Base-by-base conservation (phyloP, 257 asterid genomes). In the Solanum ossicruentum region DNA sequence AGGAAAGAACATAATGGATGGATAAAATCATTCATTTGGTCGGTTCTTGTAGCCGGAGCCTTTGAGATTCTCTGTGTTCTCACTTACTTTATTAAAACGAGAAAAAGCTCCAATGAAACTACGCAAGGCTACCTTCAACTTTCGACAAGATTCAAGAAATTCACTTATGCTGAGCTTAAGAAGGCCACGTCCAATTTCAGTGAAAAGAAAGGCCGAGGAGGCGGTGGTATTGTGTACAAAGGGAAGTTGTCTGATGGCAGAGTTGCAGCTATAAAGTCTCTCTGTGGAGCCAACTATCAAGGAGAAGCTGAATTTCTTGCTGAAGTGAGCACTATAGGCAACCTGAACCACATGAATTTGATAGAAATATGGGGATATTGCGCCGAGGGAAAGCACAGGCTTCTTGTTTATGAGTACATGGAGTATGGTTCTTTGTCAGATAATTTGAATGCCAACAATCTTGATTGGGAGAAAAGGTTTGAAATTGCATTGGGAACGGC, bases 131-230 rank as follows among this genome's bases (percentile, higher is more conserved):
- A 89, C 61, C 56, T 82, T 61, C 90, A 87, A 45, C 88, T 81
- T 26, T 85, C 82, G 1, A 57, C 85, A 0, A 89, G 91, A 21
- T 91, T 91, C 87, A 85, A 88, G 84, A 84, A 77, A 81, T 89
- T 89, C 60, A 87, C 84, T 4, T 91, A 87, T 28, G 84, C 82
- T 3, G 90, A 88, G 89, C 90, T 90, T 3, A 90, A 88, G 43
- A 85, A 81, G 80, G 91, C 92, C 12, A 36, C 92, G 2, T 21
- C 51, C 3, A 85, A 87, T 84, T 89, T 91, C 88, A 86, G 85
- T 0, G 82, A 86, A 47, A 92, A 91, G 51, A 84, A 89, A 16
- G 93, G 91, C 9, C 85, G 86, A 57, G 90, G 93, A 51, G 88
- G 89, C 17, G 80, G 86, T 10, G 89, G 93, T 1, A 75, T 88